A percentile compares a stretch with the other conserved stretches of the same genome.
phyloP scores from a whole-genome alignment of 2,329 filamentous ascomycete genomes.

The Simplicillium aogashimaense region DNA sequence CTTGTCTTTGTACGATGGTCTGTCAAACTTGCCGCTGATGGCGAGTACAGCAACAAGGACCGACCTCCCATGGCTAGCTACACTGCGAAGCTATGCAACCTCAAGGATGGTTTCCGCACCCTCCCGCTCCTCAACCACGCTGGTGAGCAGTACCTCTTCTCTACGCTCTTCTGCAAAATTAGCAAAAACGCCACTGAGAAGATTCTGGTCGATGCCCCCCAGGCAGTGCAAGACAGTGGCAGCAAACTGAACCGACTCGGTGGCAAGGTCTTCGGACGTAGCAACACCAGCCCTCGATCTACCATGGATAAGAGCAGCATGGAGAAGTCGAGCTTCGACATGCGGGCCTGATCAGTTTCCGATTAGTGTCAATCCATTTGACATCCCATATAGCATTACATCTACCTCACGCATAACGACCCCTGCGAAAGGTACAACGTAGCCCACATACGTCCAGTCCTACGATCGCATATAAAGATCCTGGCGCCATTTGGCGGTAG shows the following conservation, averaged over 20 bases:
- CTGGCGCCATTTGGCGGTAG: too few relatives aligned
- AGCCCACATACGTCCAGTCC: too few relatives aligned
- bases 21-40: conserved; percentile 77
- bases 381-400: too few relatives aligned
- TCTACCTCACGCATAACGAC: too few relatives aligned
- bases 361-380: too few relatives aligned
- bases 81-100: conserved; percentile 80
- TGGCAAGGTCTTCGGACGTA: conserved; percentile 47
- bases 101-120: conserved; percentile 88
- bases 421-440: too few relatives aligned
- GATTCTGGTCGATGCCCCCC: conserved; percentile 42
- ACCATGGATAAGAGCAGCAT: conserved; percentile 43
- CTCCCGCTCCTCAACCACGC: conserved; percentile 80
- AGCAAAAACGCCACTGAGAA: conserved; percentile 51
- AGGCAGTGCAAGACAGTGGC: conserved; percentile 23
- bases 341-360: background rate
- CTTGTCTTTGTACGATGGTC: conserved; percentile 90
- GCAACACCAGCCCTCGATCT: conserved; percentile 38
- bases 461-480: too few relatives aligned
- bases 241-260: conserved; percentile 47
- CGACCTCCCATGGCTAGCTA: conserved; percentile 69
- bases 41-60: conserved; percentile 50
- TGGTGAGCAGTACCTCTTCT: conserved; percentile 90
- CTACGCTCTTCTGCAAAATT: conserved; percentile 86
- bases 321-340: conserved; percentile 37